Evolutionary conservation across 2,329 filamentous ascomycete genomes (phyloP).

Genomic region (Exophiala sp.): DNA sequence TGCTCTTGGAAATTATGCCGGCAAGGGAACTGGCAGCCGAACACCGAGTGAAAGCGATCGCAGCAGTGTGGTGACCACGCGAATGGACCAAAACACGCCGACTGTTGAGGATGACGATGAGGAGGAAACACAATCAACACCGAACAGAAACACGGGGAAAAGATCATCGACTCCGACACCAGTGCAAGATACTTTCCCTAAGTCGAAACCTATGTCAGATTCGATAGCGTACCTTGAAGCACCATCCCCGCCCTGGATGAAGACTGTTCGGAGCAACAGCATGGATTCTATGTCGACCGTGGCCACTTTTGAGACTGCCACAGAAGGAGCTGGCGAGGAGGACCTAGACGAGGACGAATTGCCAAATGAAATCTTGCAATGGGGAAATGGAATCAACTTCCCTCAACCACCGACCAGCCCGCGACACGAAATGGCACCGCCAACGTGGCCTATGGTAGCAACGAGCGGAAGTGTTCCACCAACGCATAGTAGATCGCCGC

Average conservation of each 20-base stretch:
- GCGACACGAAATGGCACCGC: constrained; percentile 5
- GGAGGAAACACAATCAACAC: constrained; percentile 24
- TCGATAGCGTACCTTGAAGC: neutral
- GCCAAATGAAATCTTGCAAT: constrained; percentile 27
- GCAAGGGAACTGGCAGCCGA: constrained; percentile 21
- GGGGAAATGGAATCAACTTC: constrained; percentile 20
- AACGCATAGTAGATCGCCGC: constrained; percentile 11
- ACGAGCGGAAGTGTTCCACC: constrained; percentile 9
- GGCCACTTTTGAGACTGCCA: constrained; percentile 62
- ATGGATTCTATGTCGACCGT: constrained; percentile 59
- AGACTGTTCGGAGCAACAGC: constrained; percentile 48
- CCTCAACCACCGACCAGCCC: constrained; percentile 16
- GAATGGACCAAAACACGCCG: constrained; percentile 22
- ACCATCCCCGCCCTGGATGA: constrained; percentile 21
- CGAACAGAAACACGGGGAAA: constrained; percentile 1
- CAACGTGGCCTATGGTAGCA: constrained; percentile 12
- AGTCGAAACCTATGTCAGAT: neutral
- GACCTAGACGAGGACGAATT: constrained; percentile 35
- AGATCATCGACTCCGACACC: constrained; percentile 10
- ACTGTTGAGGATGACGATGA: constrained; percentile 19
- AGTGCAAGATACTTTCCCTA: constrained; percentile 25
- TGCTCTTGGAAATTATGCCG: constrained; percentile 66
- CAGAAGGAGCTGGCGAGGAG: constrained; percentile 45
- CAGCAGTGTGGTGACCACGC: constrained; percentile 25
- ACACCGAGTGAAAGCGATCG: constrained; percentile 25